Percentiles rank a stretch among this genome's conserved stretches.
Evolutionary conservation across 139 green algal genomes (phyloP).

Genomic region (Zygnema cylindricum): DNA sequence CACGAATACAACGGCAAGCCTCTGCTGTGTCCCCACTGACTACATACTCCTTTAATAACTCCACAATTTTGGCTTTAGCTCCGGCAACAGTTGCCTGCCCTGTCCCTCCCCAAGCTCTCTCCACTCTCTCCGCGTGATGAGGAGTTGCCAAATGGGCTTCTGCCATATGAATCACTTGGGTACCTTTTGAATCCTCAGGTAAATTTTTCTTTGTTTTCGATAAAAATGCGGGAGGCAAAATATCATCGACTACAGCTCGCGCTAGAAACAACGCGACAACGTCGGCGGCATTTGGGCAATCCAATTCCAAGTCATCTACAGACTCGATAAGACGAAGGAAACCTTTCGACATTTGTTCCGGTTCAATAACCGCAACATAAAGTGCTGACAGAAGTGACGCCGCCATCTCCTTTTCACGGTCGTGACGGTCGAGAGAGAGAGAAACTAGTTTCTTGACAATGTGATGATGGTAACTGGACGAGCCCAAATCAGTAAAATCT

Average conservation of each 20-base stretch:
- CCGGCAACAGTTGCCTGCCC: background rate
- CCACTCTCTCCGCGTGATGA: constrained; percentile 45
- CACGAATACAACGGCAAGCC: constrained; percentile 66
- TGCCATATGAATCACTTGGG: constrained; percentile 25
- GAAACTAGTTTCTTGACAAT: constrained; percentile 90
- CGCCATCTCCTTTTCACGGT: constrained; percentile 92
- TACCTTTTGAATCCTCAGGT: constrained; percentile 18
- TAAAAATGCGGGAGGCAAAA: constrained; percentile 78
- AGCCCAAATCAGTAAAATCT: constrained; percentile 62
- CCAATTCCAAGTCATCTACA: constrained; percentile 82
- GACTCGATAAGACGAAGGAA: constrained; percentile 64
- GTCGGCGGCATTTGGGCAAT: constrained; percentile 77
- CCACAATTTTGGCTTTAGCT: constrained; percentile 84
- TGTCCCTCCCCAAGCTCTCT: constrained; percentile 34
- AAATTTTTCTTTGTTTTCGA: constrained; percentile 51
- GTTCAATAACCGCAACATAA: constrained; percentile 75
- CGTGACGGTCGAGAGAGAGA: constrained; percentile 78
- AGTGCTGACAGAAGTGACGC: constrained; percentile 80
- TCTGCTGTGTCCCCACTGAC: constrained; percentile 48
- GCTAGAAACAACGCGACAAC: constrained; percentile 79
- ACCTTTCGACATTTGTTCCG: constrained; percentile 56
- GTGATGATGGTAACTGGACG: constrained; percentile 71
- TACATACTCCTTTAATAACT: constrained; percentile 68
- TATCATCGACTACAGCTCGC: constrained; percentile 83
- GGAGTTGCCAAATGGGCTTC: constrained; percentile 17